phyloP scores from a whole-genome alignment of 2,329 filamentous ascomycete genomes.

The Thielaviopsis populi region DNA sequence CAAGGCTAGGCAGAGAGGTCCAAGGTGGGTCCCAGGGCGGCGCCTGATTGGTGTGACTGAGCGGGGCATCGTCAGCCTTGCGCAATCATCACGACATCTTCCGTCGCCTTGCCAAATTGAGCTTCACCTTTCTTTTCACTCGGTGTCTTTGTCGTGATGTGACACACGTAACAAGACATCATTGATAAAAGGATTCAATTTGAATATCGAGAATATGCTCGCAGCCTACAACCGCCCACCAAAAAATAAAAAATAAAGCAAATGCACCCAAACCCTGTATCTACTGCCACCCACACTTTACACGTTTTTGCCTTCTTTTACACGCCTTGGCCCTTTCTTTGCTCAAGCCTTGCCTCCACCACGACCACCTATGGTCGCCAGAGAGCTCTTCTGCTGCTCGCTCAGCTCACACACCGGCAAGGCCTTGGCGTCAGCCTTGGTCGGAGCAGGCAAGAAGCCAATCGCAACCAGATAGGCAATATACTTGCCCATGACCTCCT shows the following conservation, averaged over 20 bases:
- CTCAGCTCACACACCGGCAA: slow-evolving; percentile 33
- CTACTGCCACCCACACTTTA: background rate
- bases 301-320: background rate
- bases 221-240: background rate
- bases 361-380: slow-evolving; percentile 17
- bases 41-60: background rate
- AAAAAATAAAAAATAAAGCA: background rate
- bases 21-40: slow-evolving; percentile 1
- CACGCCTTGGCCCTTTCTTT: background rate
- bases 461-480: slow-evolving; percentile 43
- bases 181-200: background rate
- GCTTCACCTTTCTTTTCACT: no score
- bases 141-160: no score
- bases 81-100: background rate
- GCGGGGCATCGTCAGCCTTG: slow-evolving; percentile 10
- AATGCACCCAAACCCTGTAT: background rate
- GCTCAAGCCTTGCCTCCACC: slow-evolving; percentile 15
- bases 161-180: background rate
- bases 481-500: slow-evolving; percentile 44
- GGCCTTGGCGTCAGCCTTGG: slow-evolving; percentile 22
- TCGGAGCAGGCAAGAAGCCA: slow-evolving; percentile 40
- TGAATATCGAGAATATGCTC: background rate
- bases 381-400: slow-evolving; percentile 16
- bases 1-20: background rate
- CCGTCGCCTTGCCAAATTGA: background rate